Base-by-base conservation (phyloP, 495 filamentous ascomycete genomes). In the Immersiella caudata region DNA sequence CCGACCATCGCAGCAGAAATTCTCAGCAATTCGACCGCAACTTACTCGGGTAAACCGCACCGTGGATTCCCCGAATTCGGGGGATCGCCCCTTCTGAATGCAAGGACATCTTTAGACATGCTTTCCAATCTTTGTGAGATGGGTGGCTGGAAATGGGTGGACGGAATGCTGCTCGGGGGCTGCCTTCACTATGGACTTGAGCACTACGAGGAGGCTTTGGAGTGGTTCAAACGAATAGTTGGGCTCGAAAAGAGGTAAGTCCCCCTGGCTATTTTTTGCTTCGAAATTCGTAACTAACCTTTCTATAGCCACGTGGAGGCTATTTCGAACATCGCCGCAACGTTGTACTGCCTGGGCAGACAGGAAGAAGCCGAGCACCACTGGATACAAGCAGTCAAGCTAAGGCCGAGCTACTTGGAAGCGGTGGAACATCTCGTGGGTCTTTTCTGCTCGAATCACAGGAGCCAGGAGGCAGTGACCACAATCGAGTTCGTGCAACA, bases 351-450 rank as follows among this genome's bases (percentile, higher is more conserved):
- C 21, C 79, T 97, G 18, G 89, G 93, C 71, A 87, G 89, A 59
- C 88, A 89, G 29, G 87, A 91, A 55, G 94, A 99, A 67, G 95
- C 95, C 18, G 89, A 96, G 75, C 83, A 89, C 62, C 85, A 96
- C 75, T 99, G 95, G 96, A 78, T 90, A 59, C 88, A 86, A 61
- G 92, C 93, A 18, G 88, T 99, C 35, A 92, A 88, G 70, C 80
- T 91, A 52, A 88, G 92, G 4, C 95, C 95, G 1, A 93, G 89
- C 76, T 97, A 95, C 79, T 91, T 99, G 68, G 95, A 99, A 81
- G 96, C 95, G 16, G 93, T 96, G 18, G 95, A 99, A 75, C 95
- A 98, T 82, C 85, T 99, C 2, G 90, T 98, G 29, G 93, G 93
- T 6, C 81, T 99, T 33, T 77, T 97, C 24, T 97, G 93, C 76